These are phyloP conservation scores for Chaetomium cochliodes DNA, from an alignment of 495 filamentous ascomycete genomes.

Conservation along the genomic window DNA sequence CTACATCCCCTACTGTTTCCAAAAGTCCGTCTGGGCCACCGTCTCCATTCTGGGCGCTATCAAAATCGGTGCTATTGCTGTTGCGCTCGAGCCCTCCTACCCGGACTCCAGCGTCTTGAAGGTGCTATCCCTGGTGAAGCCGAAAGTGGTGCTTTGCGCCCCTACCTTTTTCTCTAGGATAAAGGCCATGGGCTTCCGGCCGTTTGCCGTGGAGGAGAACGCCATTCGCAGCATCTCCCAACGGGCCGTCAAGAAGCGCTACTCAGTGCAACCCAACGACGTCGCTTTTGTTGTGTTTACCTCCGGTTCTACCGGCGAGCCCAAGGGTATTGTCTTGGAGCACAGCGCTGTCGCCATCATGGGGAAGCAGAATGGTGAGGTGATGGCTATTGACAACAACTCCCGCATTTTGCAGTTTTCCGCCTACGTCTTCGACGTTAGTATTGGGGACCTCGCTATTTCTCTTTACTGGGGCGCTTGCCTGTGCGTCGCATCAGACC, in stretches of 20 bases:
- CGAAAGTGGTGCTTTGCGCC: conserved; percentile 29
- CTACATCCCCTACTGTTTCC: conserved; percentile 45
- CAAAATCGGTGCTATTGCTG: conserved; percentile 44
- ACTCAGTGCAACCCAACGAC: conserved; percentile 27
- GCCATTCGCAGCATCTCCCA: conserved; percentile 9
- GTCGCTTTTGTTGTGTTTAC: conserved; percentile 55
- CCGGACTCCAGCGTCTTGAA: conserved; percentile 47
- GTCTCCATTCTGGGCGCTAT: conserved; percentile 45
- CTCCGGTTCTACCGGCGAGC: conserved; percentile 57
- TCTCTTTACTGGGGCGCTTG: conserved; percentile 45
- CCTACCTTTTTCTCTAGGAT: conserved; percentile 9
- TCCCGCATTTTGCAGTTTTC: conserved; percentile 56
- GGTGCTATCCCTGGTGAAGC: conserved; percentile 31
- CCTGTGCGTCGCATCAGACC: conserved; percentile 35
- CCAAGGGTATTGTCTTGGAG: conserved; percentile 43
- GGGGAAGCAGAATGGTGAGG: conserved; percentile 11
- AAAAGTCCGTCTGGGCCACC: conserved; percentile 47
- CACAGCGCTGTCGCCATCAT: conserved; percentile 20
- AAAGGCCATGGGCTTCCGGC: conserved; percentile 4
- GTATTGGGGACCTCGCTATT: conserved; percentile 53
- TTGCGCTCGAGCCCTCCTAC: conserved; percentile 59
- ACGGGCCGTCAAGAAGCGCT: background rate
- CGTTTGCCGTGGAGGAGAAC: conserved; percentile 15
- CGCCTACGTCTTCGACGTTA: conserved; percentile 58
- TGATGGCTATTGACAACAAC: conserved; percentile 9